A percentile compares a stretch with the other conserved stretches of the same genome.
These are phyloP conservation scores for Scleroderma bovista DNA, from an alignment of 768 basidiomycete species.

Conservation along the genomic window DNA sequence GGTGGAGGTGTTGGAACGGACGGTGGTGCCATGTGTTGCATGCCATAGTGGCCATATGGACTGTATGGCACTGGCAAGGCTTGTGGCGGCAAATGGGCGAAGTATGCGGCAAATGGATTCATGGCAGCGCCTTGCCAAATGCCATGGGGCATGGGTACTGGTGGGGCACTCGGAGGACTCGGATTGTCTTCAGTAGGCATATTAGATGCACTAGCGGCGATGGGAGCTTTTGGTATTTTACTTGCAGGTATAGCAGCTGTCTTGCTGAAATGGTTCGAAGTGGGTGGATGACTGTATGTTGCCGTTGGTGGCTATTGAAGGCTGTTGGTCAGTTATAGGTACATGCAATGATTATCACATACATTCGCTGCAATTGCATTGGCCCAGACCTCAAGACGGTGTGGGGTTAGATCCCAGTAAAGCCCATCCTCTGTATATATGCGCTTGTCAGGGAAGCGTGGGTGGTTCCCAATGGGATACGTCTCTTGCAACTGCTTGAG, in stretches of 20 bases:
- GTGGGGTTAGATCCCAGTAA: conserved; percentile 1
- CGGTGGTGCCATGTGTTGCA: not conserved
- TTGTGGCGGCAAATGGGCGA: not conserved
- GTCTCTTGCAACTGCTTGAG: not conserved
- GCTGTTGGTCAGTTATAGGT: not conserved
- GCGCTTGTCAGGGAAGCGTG: conserved; percentile 1
- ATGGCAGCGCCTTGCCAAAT: not conserved
- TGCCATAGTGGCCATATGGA: not conserved
- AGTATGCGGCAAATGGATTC: not conserved
- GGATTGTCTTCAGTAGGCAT: not conserved
- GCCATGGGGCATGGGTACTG: not conserved
- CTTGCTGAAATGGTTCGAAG: not conserved
- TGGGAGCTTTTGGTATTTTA: not conserved
- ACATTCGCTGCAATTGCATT: not conserved
- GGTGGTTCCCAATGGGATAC: not conserved
- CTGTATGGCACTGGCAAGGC: not conserved
- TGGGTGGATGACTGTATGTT: not conserved
- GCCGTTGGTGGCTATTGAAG: not conserved
- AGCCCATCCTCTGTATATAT: not conserved
- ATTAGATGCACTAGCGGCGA: not conserved
- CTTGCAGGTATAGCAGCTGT: not conserved
- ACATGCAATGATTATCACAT: not conserved
- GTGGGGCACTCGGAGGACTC: too few relatives aligned
- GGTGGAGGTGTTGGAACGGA: not conserved
- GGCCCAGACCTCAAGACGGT: conserved; percentile 1